These are phyloP conservation scores for Ceratocystis colombiana DNA, from an alignment of 2,329 filamentous ascomycete genomes.

Conservation along the genomic window DNA sequence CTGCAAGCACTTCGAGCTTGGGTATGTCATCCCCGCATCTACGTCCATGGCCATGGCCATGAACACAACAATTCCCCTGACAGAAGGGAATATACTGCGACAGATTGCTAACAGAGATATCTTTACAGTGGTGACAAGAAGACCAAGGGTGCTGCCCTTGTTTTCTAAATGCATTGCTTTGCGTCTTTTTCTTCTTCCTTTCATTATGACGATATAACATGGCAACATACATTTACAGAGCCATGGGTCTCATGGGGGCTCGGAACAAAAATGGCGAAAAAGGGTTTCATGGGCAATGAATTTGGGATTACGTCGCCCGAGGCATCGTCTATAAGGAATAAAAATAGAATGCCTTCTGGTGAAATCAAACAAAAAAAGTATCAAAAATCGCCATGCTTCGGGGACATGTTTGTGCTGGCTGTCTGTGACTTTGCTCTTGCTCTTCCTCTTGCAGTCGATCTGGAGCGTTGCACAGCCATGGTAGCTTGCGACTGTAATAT, in stretches of 20 bases:
- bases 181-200: constrained; percentile 36
- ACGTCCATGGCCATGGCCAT: background rate
- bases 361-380: constrained; percentile 27
- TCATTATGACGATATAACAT: constrained; percentile 39
- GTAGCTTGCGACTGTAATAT: background rate
- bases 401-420: background rate
- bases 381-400: constrained; percentile 15
- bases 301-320: constrained; percentile 30
- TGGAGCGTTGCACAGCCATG: background rate
- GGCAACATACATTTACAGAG: constrained; percentile 17
- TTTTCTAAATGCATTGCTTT: constrained; percentile 70
- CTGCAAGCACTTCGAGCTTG: constrained; percentile 99
- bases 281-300: constrained; percentile 36
- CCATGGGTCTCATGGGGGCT: constrained; percentile 21
- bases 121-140: constrained; percentile 94
- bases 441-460: background rate
- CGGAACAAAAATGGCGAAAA: constrained; percentile 36
- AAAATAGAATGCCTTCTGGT: constrained; percentile 31
- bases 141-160: constrained; percentile 99
- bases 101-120: constrained; percentile 35
- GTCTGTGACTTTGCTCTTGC: background rate
- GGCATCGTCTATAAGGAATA: constrained; percentile 39
- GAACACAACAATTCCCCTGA: background rate
- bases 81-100: background rate
- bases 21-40: constrained; percentile 50